phyloP scores from a whole-genome alignment of 2,329 filamentous ascomycete species.

The Apiospora malaysiana region DNA sequence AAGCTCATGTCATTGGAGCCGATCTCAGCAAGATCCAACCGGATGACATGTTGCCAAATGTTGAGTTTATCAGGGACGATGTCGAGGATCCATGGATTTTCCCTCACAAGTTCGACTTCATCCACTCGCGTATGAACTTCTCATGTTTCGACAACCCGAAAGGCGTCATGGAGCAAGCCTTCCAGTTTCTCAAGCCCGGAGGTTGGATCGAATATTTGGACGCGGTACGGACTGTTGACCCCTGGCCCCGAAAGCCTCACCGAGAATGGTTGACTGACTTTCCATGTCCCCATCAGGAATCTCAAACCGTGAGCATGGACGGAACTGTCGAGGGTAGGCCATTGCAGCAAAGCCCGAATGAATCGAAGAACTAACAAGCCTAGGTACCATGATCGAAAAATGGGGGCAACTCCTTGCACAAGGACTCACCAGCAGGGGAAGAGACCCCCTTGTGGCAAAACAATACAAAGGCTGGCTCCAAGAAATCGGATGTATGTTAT shows the following conservation, averaged over 20 bases:
- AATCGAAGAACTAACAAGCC: neutral
- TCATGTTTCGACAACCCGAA: constrained; percentile 26
- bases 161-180: constrained; percentile 25
- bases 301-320: neutral
- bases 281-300: neutral
- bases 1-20: constrained; percentile 31
- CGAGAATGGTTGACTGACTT: neutral
- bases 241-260: neutral
- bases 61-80: constrained; percentile 33
- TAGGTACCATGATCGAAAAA: neutral
- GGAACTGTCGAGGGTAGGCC: neutral
- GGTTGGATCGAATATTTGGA: constrained; percentile 30
- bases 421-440: neutral
- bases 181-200: constrained; percentile 30
- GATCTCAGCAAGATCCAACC: constrained; percentile 35
- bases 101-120: constrained; percentile 31
- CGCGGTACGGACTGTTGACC: neutral
- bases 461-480: constrained; percentile 17
- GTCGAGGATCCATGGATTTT: constrained; percentile 33
- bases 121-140: constrained; percentile 32
- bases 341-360: neutral
- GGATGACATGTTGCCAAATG: constrained; percentile 31
- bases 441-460: neutral
- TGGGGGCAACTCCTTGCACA: neutral
- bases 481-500: constrained; percentile 16